Conservation (phyloP, 2,329 filamentous ascomycete genomes). For the Colletotrichum sp. region DNA sequence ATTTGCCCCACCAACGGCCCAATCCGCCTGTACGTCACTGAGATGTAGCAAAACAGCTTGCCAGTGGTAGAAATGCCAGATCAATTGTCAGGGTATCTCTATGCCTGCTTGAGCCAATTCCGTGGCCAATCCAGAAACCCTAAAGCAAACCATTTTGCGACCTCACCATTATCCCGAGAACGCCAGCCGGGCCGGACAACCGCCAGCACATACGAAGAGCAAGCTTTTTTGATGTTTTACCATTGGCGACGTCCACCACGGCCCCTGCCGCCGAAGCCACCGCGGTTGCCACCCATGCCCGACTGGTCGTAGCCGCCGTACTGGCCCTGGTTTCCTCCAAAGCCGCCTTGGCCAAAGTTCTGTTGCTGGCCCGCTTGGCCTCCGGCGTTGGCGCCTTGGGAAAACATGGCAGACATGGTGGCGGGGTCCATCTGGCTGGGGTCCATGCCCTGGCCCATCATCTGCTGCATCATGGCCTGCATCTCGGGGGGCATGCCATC, state of each 20-base stretch:
- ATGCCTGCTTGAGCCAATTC: constrained; percentile 16
- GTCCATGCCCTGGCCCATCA: constrained; percentile 70
- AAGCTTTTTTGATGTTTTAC: background rate
- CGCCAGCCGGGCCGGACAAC: constrained; percentile 5
- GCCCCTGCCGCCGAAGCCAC: constrained; percentile 32
- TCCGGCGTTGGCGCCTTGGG: constrained; percentile 44
- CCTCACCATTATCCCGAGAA: constrained; percentile 7
- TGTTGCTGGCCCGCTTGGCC: constrained; percentile 56
- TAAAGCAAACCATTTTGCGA: constrained; percentile 4
- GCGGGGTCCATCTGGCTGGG: constrained; percentile 69
- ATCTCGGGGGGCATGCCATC: constrained; percentile 70
- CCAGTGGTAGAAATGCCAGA: constrained; percentile 13
- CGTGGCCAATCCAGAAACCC: constrained; percentile 5
- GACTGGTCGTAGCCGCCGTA: constrained; percentile 56
- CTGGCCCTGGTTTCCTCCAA: constrained; percentile 57
- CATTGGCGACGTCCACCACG: constrained; percentile 31
- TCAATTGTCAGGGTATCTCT: constrained; percentile 22
- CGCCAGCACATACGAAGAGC: background rate
- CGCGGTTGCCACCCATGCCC: constrained; percentile 45
- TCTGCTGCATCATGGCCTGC: constrained; percentile 74
- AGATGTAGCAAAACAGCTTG: background rate
- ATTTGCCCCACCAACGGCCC: background rate
- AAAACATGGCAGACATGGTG: constrained; percentile 64
- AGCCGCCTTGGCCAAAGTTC: constrained; percentile 57
- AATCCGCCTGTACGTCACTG: background rate